Conservation (phyloP, 192 early-diverging fungal species). For the Backusella sp. region DNA sequence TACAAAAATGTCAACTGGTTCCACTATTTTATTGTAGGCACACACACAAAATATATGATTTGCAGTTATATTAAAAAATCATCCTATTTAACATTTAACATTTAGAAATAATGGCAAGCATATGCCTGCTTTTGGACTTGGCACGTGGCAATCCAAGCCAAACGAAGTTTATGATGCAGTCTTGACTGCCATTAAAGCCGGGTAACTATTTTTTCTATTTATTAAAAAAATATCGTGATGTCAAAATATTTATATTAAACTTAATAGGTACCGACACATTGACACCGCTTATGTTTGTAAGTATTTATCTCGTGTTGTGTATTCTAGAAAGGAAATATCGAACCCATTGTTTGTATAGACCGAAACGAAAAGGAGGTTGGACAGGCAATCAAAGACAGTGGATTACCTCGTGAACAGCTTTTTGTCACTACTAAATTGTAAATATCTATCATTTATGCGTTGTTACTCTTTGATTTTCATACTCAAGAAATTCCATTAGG, state of each 20-base stretch:
- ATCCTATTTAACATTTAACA: neutral
- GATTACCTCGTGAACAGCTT: slow-evolving; percentile 65
- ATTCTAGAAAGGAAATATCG: neutral
- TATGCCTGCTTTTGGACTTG: slow-evolving; percentile 54
- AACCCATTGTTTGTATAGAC: slow-evolving; percentile 44
- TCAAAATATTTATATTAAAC: slow-evolving; percentile 2
- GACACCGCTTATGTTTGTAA: slow-evolving; percentile 37
- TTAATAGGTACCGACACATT: slow-evolving; percentile 29
- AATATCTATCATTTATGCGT: neutral
- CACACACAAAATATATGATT: neutral
- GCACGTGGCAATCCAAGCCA: slow-evolving; percentile 57
- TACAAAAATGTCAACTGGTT: neutral
- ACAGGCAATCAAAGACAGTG: slow-evolving; percentile 58
- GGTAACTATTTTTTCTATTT: slow-evolving; percentile 44
- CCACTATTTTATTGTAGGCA: neutral
- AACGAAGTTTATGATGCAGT: slow-evolving; percentile 62
- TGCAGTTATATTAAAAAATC: neutral
- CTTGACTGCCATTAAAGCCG: slow-evolving; percentile 60
- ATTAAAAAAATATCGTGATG: slow-evolving; percentile 7
- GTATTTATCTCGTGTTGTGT: neutral
- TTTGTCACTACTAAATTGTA: slow-evolving; percentile 74
- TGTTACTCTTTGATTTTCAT: neutral
- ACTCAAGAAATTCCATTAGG: neutral
- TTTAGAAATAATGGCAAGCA: slow-evolving; percentile 53
- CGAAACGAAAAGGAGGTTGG: slow-evolving; percentile 82